Base-by-base conservation (phyloP, 495 filamentous ascomycete species). In the Talaromyces nanjingensis region DNA sequence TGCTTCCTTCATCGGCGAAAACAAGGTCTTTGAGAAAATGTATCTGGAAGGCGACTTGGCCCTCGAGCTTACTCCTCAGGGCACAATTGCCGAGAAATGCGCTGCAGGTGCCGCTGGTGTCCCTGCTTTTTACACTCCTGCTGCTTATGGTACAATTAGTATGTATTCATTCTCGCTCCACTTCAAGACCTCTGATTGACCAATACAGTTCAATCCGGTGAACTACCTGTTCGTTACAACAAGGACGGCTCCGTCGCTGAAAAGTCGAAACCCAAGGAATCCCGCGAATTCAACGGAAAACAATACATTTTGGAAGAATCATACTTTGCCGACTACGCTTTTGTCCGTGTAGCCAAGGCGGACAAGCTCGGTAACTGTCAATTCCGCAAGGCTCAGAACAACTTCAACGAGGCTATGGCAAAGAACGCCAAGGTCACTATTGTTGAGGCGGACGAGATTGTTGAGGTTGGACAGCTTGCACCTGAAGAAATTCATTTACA, bases 331-430 rank as follows among this genome's bases (percentile, higher is more conserved):
- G 91, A 96, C 77, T 92, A 90, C 71, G 92, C 92, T 59, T 92
- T 96, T 68, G 82, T 96, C 60, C 91, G 93, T 76, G 92, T 88
- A 1, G 91, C 86, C 82, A 91, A 91, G 76, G 92, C 89, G 60
- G 92, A 96, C 77, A 82, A 86, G 66, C 84, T 93, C 1, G 92
- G 93, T n/a, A 97, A 97, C 79, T 93, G 90, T 77, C 88, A 91
- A 76, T 97, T 97, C 83, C 87, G 92, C 16, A 89, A 89, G 62
- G 83, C 92, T 0, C 92, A 91, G 2, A 86, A 88, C 67, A 96
- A 96, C 75, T 97, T 96, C 84, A 96, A 96, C 74, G 91, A 89
- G 34, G 90, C 87, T 56, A 96, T 97, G 93, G 92, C 88, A 60
- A 87, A 92, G 66, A 93, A 93, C 71, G 93, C 92, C 22, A 91